Evolutionary conservation across 495 filamentous ascomycete genomes (phyloP).

Genomic region (Trichoderma asperelloides): DNA sequence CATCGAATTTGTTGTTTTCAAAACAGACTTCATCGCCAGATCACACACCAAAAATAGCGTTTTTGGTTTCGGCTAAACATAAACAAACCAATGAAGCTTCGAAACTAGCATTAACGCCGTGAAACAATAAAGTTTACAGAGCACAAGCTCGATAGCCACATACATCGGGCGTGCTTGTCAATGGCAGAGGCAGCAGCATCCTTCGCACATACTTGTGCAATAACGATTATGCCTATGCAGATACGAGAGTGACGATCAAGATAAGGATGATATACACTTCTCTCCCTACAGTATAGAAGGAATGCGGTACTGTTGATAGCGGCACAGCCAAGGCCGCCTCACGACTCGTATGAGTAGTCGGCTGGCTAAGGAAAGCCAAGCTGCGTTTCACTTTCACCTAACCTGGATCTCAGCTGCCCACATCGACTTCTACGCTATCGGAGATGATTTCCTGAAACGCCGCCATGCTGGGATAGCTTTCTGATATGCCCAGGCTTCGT

Average conservation of each 20-base stretch:
- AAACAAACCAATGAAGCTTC: not conserved
- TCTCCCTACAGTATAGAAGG: too few relatives aligned
- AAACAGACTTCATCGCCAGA: not conserved
- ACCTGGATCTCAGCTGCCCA: constrained; percentile 8
- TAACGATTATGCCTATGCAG: too few relatives aligned
- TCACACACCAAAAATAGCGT: not conserved
- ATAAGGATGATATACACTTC: too few relatives aligned
- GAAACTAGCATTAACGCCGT: not conserved
- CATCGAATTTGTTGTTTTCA: not conserved
- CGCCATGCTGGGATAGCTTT: not conserved
- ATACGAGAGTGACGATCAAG: too few relatives aligned
- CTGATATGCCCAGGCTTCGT: not conserved
- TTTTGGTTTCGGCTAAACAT: not conserved
- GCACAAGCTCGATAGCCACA: not conserved
- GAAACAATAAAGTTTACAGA: not conserved
- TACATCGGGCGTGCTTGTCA: not conserved
- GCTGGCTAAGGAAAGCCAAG: not conserved
- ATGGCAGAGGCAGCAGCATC: not conserved
- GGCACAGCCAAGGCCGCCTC: not conserved
- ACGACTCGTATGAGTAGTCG: not conserved
- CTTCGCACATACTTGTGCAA: not conserved
- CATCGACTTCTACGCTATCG: not conserved
- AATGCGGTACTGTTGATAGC: too few relatives aligned
- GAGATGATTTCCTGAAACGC: constrained; percentile 7
- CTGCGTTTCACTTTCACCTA: constrained; percentile 3